phyloP scores from a whole-genome alignment of 345 rosid species.

The Conringia planisiliqua region DNA sequence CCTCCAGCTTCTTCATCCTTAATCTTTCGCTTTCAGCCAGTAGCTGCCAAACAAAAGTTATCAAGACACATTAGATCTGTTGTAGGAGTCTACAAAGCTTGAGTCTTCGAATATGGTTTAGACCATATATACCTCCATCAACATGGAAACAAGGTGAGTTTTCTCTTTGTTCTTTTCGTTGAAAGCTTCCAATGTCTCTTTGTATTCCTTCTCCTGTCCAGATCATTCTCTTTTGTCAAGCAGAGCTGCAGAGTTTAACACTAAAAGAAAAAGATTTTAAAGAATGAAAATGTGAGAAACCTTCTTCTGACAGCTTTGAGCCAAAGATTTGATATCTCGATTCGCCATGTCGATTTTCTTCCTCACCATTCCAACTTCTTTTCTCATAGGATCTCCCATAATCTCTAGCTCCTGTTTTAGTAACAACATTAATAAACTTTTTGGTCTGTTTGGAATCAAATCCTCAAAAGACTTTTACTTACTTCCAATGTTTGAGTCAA shows the following conservation, averaged over 20 bases:
- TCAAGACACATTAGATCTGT: constrained; percentile 1
- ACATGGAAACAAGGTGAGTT: constrained; percentile 34
- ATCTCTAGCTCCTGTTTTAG: constrained; percentile 63
- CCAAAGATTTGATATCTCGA: constrained; percentile 63
- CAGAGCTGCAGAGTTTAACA: background rate
- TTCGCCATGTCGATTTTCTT: constrained; percentile 66
- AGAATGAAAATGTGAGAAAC: constrained; percentile 25
- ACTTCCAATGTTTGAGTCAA: constrained; percentile 71
- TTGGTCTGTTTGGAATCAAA: background rate
- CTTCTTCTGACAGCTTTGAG: constrained; percentile 81
- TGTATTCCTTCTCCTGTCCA: constrained; percentile 74
- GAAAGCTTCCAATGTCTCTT: constrained; percentile 54
- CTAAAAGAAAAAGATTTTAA: background rate
- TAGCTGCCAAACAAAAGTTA: constrained; percentile 40
- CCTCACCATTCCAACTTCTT: constrained; percentile 63
- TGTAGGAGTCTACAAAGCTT: background rate
- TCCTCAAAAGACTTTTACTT: constrained; percentile 19
- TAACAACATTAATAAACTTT: background rate
- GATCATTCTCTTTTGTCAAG: background rate
- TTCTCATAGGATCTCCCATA: constrained; percentile 68
- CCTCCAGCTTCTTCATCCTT: constrained; percentile 75
- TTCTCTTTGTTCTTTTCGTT: constrained; percentile 78
- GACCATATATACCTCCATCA: constrained; percentile 33
- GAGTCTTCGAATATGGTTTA: background rate
- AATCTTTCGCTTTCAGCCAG: constrained; percentile 65